phyloP scores from a whole-genome alignment of 2,329 filamentous ascomycete genomes.

The Fusarium liriodendri region DNA sequence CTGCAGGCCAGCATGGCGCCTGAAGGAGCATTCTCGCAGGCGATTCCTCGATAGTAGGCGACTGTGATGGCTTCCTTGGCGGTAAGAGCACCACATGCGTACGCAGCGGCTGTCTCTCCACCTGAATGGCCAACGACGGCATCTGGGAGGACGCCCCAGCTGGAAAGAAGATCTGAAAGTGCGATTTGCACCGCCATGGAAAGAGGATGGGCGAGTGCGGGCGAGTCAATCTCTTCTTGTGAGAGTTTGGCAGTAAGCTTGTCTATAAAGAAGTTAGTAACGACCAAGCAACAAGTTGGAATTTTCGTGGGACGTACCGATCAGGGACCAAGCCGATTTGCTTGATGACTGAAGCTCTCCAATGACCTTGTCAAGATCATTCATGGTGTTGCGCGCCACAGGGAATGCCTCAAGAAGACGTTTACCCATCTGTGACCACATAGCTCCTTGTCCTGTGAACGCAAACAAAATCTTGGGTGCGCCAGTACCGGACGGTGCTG shows the following conservation, averaged over 20 bases:
- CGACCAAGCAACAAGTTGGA: background rate
- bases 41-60: constrained; percentile 35
- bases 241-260: constrained; percentile 31
- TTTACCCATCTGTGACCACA: constrained; percentile 39
- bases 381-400: constrained; percentile 33
- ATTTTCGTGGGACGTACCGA: background rate
- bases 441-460: constrained; percentile 37
- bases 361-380: constrained; percentile 26
- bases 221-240: constrained; percentile 28
- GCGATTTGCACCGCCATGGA: constrained; percentile 36
- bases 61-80: constrained; percentile 35
- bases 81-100: constrained; percentile 37
- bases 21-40: constrained; percentile 34
- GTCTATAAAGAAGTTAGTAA: constrained; percentile 22
- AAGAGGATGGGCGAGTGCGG: constrained; percentile 33
- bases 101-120: constrained; percentile 38
- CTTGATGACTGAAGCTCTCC: constrained; percentile 19
- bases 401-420: constrained; percentile 36
- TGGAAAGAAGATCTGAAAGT: constrained; percentile 30
- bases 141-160: constrained; percentile 34
- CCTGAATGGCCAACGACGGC: constrained; percentile 38
- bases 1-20: constrained; percentile 33
- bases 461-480: constrained; percentile 20
- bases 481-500: constrained; percentile 1
- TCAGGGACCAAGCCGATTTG: constrained; percentile 23